Evolutionary conservation across 1,139 yeast genomes (phyloP).

Genomic region (Lodderomyces jiufengensis): DNA sequence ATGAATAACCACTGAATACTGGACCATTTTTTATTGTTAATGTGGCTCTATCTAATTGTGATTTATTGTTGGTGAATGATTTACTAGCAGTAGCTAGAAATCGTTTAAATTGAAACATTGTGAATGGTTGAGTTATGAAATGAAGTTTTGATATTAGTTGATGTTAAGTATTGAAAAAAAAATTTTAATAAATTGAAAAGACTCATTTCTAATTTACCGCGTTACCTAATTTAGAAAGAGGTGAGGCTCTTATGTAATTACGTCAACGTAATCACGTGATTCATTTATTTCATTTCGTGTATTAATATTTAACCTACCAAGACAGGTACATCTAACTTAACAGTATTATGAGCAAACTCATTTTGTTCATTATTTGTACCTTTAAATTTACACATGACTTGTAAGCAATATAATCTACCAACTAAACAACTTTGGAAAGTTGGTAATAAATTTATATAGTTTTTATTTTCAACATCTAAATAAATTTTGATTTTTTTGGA

Average conservation of each 20-base stretch:
- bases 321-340: conserved; percentile 40
- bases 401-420: conserved; percentile 42
- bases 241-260: too few relatives aligned
- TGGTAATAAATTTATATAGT: conserved; percentile 39
- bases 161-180: too few relatives aligned
- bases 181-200: too few relatives aligned
- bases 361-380: conserved; percentile 35
- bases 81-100: conserved; percentile 39
- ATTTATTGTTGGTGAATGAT: conserved; percentile 32
- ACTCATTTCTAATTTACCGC: too few relatives aligned
- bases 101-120: conserved; percentile 9
- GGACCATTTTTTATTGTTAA: conserved; percentile 92
- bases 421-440: conserved; percentile 44
- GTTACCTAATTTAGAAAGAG: too few relatives aligned
- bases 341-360: conserved; percentile 33
- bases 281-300: too few relatives aligned
- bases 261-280: too few relatives aligned
- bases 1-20: conserved; percentile 85
- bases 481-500: conserved; percentile 29
- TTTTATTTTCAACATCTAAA: conserved; percentile 31
- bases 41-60: conserved; percentile 73
- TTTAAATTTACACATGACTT: conserved; percentile 37
- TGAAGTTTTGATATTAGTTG: too few relatives aligned
- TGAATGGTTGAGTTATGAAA: neutral
- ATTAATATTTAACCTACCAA: conserved; percentile 41